Evolutionary conservation across 2,329 filamentous ascomycete genomes (phyloP).

Genomic region (Alternaria triticina): DNA sequence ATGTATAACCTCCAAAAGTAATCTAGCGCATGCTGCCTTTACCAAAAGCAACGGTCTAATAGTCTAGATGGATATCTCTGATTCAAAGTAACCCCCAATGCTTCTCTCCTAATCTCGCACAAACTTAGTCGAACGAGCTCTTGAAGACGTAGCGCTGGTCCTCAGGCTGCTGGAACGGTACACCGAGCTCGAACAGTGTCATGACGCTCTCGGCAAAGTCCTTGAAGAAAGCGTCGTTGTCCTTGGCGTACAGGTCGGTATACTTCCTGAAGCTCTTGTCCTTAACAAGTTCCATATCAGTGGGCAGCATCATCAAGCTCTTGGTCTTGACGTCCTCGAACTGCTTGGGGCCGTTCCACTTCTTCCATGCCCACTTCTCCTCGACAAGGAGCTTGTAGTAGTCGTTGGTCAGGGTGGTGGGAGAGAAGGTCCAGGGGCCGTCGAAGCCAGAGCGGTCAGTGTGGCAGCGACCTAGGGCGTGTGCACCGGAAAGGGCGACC

Average conservation of each 20-base stretch:
- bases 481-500: slow-evolving; percentile 85
- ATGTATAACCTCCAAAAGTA: not conserved
- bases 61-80: slow-evolving; percentile 43
- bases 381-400: slow-evolving; percentile 87
- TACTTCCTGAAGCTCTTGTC: slow-evolving; percentile 84
- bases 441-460: slow-evolving; percentile 84
- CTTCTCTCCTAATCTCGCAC: not conserved
- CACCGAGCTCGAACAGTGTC: slow-evolving; percentile 92
- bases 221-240: slow-evolving; percentile 90
- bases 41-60: slow-evolving; percentile 21
- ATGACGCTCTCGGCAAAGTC: slow-evolving; percentile 82
- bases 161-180: slow-evolving; percentile 73
- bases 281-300: slow-evolving; percentile 84
- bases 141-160: slow-evolving; percentile 55
- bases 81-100: slow-evolving; percentile 18
- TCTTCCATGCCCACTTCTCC: slow-evolving; percentile 96
- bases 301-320: slow-evolving; percentile 95
- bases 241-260: slow-evolving; percentile 88
- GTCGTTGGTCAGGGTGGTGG: slow-evolving; percentile 86
- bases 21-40: not conserved
- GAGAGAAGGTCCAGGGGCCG: slow-evolving; percentile 84
- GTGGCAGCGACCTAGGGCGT: slow-evolving; percentile 87
- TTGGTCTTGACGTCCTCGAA: slow-evolving; percentile 88
- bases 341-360: slow-evolving; percentile 93
- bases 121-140: slow-evolving; percentile 49